Evolutionary conservation across 2,329 filamentous ascomycete genomes (phyloP).

Genomic region (Cadophora luteo-olivacea): DNA sequence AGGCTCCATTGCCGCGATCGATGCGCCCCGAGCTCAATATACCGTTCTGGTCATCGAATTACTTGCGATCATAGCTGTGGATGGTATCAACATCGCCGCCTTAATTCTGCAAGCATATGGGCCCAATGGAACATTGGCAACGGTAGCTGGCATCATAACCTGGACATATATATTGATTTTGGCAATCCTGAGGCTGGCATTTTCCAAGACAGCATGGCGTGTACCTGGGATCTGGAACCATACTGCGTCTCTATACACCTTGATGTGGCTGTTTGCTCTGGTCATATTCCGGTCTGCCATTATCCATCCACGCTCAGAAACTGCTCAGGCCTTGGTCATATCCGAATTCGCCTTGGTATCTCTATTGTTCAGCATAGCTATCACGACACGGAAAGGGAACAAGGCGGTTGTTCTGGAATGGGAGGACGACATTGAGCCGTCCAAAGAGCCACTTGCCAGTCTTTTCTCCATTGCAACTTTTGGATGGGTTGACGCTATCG

Average conservation of each 20-base stretch:
- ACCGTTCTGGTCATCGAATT: conserved; percentile 76
- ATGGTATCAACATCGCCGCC: conserved; percentile 71
- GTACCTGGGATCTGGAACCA: conserved; percentile 88
- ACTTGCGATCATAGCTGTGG: conserved; percentile 72
- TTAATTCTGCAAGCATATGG: conserved; percentile 67
- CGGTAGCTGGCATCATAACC: conserved; percentile 70
- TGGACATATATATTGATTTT: conserved; percentile 86
- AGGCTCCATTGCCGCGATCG: conserved; percentile 72
- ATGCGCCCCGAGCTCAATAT: conserved; percentile 77
- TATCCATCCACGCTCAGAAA: conserved; percentile 72
- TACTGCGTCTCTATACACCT: conserved; percentile 81
- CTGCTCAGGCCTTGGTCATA: conserved; percentile 70
- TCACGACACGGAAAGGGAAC: conserved; percentile 90
- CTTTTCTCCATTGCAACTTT: conserved; percentile 89
- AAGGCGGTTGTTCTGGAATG: conserved; percentile 87
- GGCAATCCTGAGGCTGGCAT: conserved; percentile 73
- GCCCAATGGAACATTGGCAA: conserved; percentile 61
- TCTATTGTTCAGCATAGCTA: conserved; percentile 75
- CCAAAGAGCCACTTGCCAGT: conserved; percentile 85
- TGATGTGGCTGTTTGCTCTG: conserved; percentile 80
- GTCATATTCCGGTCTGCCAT: conserved; percentile 85
- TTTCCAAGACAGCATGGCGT: conserved; percentile 67
- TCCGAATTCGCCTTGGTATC: conserved; percentile 77
- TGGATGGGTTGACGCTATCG: conserved; percentile 86
- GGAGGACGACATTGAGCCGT: conserved; percentile 87